Evolutionary conservation across 352 stramenopile genomes (phyloP).

Genomic region (Phytophthora meadii): DNA sequence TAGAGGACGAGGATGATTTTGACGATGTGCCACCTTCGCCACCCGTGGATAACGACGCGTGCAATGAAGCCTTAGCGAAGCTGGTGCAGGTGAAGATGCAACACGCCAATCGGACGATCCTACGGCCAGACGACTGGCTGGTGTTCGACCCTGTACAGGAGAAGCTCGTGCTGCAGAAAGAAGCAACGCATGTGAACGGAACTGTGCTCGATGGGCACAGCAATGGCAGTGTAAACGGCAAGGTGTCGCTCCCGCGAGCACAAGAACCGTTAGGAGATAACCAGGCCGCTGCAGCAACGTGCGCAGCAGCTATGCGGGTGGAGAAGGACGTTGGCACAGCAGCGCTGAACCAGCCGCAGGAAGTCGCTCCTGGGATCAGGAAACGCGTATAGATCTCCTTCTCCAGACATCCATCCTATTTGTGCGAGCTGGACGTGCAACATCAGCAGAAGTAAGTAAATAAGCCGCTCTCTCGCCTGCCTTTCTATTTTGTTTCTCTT

Average conservation of each 20-base stretch:
- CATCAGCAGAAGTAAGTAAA: conserved; percentile 39
- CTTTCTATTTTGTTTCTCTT: conserved; percentile 17
- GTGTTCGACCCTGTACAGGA: conserved; percentile 75
- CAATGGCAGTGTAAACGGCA: conserved; percentile 17
- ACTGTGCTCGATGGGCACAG: conserved; percentile 18
- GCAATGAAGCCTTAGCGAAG: conserved; percentile 55
- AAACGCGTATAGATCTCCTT: conserved; percentile 23
- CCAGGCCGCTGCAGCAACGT: conserved; percentile 7
- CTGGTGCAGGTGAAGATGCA: conserved; percentile 69
- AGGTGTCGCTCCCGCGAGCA: conserved; percentile 26
- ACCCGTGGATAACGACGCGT: conserved; percentile 43
- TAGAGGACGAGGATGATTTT: conserved; percentile 29
- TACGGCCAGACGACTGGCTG: conserved; percentile 73
- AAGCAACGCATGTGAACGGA: conserved; percentile 14
- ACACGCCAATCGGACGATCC: conserved; percentile 58
- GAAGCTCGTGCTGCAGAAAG: conserved; percentile 68
- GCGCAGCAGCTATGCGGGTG: not conserved
- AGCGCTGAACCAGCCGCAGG: conserved; percentile 6
- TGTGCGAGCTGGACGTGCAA: conserved; percentile 20
- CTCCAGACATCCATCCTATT: not conserved
- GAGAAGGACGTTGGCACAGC: conserved; percentile 9
- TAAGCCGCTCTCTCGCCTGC: conserved; percentile 35
- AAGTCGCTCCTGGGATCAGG: conserved; percentile 8
- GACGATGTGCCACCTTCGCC: conserved; percentile 22
- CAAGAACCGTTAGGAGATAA: conserved; percentile 38